These are phyloP conservation scores for Fragilariopsis cylindrus DNA, from an alignment of 108 stramenopile species.

Conservation along the genomic window DNA sequence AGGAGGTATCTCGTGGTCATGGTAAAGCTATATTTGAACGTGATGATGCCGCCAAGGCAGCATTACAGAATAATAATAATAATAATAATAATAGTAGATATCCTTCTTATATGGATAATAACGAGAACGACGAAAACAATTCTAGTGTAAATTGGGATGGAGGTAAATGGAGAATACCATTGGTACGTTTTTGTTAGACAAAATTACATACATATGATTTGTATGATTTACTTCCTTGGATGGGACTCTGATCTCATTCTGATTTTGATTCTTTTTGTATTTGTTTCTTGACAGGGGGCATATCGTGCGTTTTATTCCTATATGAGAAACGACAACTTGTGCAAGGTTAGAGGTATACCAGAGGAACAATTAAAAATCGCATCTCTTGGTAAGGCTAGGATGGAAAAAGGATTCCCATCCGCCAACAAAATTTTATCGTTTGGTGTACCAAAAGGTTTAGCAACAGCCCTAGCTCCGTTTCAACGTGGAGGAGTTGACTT, in stretches of 20 bases:
- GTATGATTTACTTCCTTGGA: no score
- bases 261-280: conserved; percentile 1
- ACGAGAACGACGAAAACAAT: conserved; percentile 16
- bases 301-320: conserved; percentile 70
- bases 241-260: no score
- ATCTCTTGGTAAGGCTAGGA: conserved; percentile 64
- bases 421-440: conserved; percentile 42
- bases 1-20: conserved; percentile 58
- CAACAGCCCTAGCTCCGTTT: conserved; percentile 76
- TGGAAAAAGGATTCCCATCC: conserved; percentile 61
- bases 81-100: no score
- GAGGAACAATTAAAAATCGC: conserved; percentile 65
- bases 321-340: conserved; percentile 30
- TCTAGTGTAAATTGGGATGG: conserved; percentile 15
- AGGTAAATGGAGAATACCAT: conserved; percentile 82
- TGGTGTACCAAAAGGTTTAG: conserved; percentile 64
- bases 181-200: conserved; percentile 33
- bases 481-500: conserved; percentile 87
- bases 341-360: conserved; percentile 60
- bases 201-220: no score
- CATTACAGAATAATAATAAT: no score
- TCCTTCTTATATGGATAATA: not conserved
- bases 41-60: conserved; percentile 12
- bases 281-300: conserved; percentile 35
- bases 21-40: conserved; percentile 57